Base-by-base conservation (phyloP, 2,329 filamentous ascomycete genomes). In the Aureobasidium leucospermi region DNA sequence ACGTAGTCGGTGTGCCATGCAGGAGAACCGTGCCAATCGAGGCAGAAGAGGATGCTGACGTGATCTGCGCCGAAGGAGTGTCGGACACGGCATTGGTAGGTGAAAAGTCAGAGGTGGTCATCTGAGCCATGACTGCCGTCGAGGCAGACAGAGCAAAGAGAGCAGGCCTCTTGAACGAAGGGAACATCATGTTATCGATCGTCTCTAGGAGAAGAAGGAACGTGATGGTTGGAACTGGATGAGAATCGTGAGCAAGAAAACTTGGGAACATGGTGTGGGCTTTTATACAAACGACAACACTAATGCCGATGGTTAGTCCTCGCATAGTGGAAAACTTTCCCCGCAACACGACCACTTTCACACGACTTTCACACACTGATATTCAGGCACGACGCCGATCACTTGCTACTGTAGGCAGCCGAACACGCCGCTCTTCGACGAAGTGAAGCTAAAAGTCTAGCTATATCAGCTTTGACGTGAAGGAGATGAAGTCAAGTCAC, bases 1-100 rank as follows among this genome's bases (percentile, higher is more conserved):
- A 52, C 46, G 47, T 51, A 34, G 51, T 47, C 23, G 32, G 47
- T 4, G 66, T 64, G 11, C 68, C 69, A 51, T 66, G 67, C 32
- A 69, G 51, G 10, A 66, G 67, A 13, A 66, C 66, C 7, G 66
- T 68, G 13, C 59, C 65, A 29, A 64, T 58, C 2, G 63, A 61
- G 19, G 53, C 61, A 19, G 65, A 55, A 9, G 49, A 41, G 28
- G 61, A 31, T 6, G 36, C 16, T 63, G 23, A 23, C 13, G 63
- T 64, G 4, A 64, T 51, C 1, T 62, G 56, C 19, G 57, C 63
- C 47, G 61, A 59, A 10, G 31, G 13, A 10, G 61, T 60, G 13
- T 62, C 47, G 16, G 59, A 61, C 19, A 62, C 62, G 7, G 62
- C 39, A 16, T 45, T 53, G 46, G 38, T 52, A 16, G 34, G 28